phyloP scores from a whole-genome alignment of 257 asterid genomes.

The Sherardia arvensis region DNA sequence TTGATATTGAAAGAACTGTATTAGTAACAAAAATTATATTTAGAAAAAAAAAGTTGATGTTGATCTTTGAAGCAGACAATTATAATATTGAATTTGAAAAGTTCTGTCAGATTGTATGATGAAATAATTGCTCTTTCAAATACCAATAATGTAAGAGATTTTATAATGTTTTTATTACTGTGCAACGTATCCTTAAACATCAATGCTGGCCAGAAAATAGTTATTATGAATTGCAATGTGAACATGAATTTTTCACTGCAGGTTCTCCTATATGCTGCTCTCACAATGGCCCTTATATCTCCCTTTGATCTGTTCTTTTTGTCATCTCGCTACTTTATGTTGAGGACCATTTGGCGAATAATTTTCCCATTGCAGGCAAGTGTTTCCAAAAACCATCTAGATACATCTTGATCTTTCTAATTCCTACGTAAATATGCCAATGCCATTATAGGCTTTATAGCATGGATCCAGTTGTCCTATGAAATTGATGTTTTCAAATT shows the following conservation, averaged over 20 bases:
- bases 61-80: neutral
- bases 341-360: slow-evolving; percentile 88
- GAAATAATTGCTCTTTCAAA: neutral
- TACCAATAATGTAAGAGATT: neutral
- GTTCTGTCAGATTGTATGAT: neutral
- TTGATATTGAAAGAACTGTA: neutral
- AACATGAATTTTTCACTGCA: slow-evolving; percentile 32
- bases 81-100: neutral
- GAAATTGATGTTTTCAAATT: neutral
- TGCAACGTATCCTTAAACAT: neutral
- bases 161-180: neutral
- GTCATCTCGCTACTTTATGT: slow-evolving; percentile 81
- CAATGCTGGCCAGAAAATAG: neutral
- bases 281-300: slow-evolving; percentile 71
- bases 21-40: neutral
- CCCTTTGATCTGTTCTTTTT: slow-evolving; percentile 91
- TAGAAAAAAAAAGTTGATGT: neutral
- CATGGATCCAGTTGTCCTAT: neutral
- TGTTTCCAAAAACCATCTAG: slow-evolving; percentile 4
- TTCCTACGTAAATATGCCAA: neutral
- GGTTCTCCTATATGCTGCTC: slow-evolving; percentile 85
- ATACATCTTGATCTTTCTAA: neutral
- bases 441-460: neutral
- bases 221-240: neutral
- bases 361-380: slow-evolving; percentile 90